Evolutionary conservation across 192 early-diverging fungal genomes (phyloP).

Genomic region (Coemansia reversa): DNA sequence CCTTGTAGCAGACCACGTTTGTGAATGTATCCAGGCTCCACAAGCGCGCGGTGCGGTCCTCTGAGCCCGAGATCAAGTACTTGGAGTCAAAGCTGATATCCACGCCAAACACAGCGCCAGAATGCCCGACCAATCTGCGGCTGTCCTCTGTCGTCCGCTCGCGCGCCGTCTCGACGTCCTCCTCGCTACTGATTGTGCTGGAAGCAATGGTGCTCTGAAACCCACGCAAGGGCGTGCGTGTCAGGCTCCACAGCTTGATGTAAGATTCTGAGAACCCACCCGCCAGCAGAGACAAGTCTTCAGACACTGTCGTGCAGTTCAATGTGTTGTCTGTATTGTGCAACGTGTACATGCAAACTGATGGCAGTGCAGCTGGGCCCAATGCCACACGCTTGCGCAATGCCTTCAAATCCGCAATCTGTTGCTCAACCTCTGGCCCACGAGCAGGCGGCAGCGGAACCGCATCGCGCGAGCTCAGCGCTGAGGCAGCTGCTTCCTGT

Average conservation of each 20-base stretch:
- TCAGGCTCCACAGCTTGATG: constrained; percentile 90
- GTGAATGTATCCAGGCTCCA: constrained; percentile 91
- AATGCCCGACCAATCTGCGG: constrained; percentile 81
- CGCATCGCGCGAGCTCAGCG: constrained; percentile 55
- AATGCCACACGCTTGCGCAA: constrained; percentile 70
- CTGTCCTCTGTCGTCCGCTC: constrained; percentile 62
- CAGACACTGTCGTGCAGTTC: constrained; percentile 79
- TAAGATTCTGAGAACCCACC: constrained; percentile 95
- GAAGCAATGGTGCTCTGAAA: constrained; percentile 64
- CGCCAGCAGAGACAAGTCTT: constrained; percentile 79
- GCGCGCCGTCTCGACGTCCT: constrained; percentile 61
- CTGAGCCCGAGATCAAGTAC: constrained; percentile 86
- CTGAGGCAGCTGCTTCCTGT: constrained; percentile 60
- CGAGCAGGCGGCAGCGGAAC: constrained; percentile 52
- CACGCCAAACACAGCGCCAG: constrained; percentile 85
- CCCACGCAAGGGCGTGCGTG: constrained; percentile 66
- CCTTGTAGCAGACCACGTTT: constrained; percentile 93
- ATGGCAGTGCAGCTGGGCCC: constrained; percentile 70
- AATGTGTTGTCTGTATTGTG: constrained; percentile 87
- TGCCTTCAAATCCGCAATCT: constrained; percentile 78
- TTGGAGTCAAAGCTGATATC: constrained; percentile 83
- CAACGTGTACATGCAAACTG: constrained; percentile 93
- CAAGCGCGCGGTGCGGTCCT: constrained; percentile 91
- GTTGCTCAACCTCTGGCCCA: constrained; percentile 74
- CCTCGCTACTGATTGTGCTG: constrained; percentile 53